These are phyloP conservation scores for Hypomontagnella submonticulosa DNA, from an alignment of 495 filamentous ascomycete species.

Conservation along the genomic window DNA sequence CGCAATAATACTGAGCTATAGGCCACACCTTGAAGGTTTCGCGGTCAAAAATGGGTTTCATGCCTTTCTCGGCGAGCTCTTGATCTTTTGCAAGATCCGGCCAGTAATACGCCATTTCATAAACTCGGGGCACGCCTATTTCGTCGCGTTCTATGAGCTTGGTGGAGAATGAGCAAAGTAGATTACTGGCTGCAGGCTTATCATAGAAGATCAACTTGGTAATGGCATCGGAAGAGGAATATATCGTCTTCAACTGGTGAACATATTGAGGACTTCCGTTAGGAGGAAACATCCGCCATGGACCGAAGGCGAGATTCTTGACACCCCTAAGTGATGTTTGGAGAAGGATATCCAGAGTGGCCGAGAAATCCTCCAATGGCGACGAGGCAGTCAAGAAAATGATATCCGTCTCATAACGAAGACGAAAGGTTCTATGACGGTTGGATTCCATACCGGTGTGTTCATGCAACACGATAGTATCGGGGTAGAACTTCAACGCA, in stretches of 20 bases:
- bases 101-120: slow-evolving; percentile 50
- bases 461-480: slow-evolving; percentile 39
- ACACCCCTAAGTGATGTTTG: background rate
- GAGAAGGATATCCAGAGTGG: background rate
- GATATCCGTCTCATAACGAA: slow-evolving; percentile 53
- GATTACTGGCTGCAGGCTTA: background rate
- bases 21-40: slow-evolving; percentile 39
- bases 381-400: too few relatives aligned
- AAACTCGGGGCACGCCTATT: slow-evolving; percentile 13
- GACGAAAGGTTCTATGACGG: too few relatives aligned
- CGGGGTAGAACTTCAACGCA: slow-evolving; percentile 48
- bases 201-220: too few relatives aligned
- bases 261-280: background rate
- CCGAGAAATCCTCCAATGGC: background rate
- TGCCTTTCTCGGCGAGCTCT: slow-evolving; percentile 22
- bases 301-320: slow-evolving; percentile 3
- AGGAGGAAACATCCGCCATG: background rate
- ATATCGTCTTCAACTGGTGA: background rate
- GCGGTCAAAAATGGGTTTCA: background rate
- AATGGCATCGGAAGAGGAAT: background rate
- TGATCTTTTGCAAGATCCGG: slow-evolving; percentile 40
- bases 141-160: slow-evolving; percentile 31
- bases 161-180: slow-evolving; percentile 29
- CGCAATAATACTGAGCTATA: slow-evolving; percentile 41
- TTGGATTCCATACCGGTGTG: background rate